Percentiles rank a stretch among this genome's conserved stretches.
phyloP scores from a whole-genome alignment of 345 rosid species.

The Rhodomyrtus tomentosa region DNA sequence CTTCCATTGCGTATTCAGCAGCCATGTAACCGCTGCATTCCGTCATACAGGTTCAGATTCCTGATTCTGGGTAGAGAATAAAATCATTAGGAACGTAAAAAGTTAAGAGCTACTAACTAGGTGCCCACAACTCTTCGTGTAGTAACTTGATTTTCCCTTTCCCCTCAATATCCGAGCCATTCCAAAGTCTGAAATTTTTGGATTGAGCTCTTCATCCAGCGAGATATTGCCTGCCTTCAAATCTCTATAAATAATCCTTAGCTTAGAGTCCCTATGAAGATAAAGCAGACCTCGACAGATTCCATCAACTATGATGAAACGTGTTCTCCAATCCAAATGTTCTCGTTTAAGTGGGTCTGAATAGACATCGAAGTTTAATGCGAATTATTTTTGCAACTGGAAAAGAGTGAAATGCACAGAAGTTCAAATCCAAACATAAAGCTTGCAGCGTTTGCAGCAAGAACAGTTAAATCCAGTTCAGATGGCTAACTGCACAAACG shows the following conservation, averaged over 20 bases:
- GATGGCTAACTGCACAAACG: background rate
- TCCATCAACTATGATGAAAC: conserved; percentile 32
- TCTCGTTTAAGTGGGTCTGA: conserved; percentile 16
- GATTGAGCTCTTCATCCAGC: conserved; percentile 37
- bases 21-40: conserved; percentile 33
- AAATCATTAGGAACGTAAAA: no score
- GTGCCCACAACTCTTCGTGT: conserved; percentile 41
- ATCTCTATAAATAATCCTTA: conserved; percentile 40
- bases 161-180: conserved; percentile 27
- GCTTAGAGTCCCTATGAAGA: conserved; percentile 43
- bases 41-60: background rate
- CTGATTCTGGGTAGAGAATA: background rate
- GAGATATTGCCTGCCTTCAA: conserved; percentile 33
- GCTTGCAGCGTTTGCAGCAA: conserved; percentile 3
- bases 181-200: conserved; percentile 47
- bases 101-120: conserved; percentile 14
- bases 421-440: conserved; percentile 10
- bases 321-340: conserved; percentile 26
- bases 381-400: background rate
- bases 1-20: conserved; percentile 37
- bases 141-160: conserved; percentile 25
- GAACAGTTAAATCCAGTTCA: background rate
- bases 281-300: conserved; percentile 39
- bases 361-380: conserved; percentile 8
- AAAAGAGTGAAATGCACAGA: background rate